Percentiles rank a stretch among this genome's conserved stretches.
Evolutionary conservation across 2,329 filamentous ascomycete genomes (phyloP).

Genomic region (Colletotrichum noveboracense): DNA sequence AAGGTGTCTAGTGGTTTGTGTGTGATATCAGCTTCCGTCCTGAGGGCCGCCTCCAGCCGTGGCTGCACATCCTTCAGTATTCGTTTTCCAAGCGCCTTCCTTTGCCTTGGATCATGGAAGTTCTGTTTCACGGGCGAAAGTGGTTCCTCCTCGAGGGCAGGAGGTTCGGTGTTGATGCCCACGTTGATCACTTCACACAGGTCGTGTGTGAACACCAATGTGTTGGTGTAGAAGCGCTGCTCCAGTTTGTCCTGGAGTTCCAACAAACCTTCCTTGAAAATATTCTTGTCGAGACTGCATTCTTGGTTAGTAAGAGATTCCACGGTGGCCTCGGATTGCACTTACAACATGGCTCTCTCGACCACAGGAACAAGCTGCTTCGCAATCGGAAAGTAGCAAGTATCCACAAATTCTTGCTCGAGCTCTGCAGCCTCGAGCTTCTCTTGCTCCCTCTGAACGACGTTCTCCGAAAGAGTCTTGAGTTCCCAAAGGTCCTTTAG

Average conservation of each 20-base stretch:
- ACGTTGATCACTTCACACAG: slow-evolving; percentile 58
- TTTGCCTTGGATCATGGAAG: slow-evolving; percentile 76
- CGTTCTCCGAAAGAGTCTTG: slow-evolving; percentile 69
- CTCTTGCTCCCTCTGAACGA: slow-evolving; percentile 77
- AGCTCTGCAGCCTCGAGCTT: slow-evolving; percentile 81
- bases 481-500: slow-evolving; percentile 80
- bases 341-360: slow-evolving; percentile 82
- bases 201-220: slow-evolving; percentile 61
- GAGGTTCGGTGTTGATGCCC: slow-evolving; percentile 53
- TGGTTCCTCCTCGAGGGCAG: slow-evolving; percentile 33
- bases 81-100: slow-evolving; percentile 84
- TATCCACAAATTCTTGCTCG: slow-evolving; percentile 81
- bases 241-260: slow-evolving; percentile 59
- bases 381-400: slow-evolving; percentile 88
- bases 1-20: slow-evolving; percentile 73
- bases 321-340: slow-evolving; percentile 26
- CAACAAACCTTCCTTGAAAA: slow-evolving; percentile 60
- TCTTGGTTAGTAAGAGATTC: slow-evolving; percentile 41
- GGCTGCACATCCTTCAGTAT: slow-evolving; percentile 86
- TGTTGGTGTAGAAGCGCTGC: slow-evolving; percentile 61
- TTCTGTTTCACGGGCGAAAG: slow-evolving; percentile 56
- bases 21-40: slow-evolving; percentile 82
- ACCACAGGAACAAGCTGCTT: slow-evolving; percentile 79
- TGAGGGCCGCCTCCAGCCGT: slow-evolving; percentile 75
- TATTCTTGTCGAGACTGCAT: slow-evolving; percentile 66